Conservation (phyloP, 805 yeast genomes). For the Saccharomycopsis sp. region DNA sequence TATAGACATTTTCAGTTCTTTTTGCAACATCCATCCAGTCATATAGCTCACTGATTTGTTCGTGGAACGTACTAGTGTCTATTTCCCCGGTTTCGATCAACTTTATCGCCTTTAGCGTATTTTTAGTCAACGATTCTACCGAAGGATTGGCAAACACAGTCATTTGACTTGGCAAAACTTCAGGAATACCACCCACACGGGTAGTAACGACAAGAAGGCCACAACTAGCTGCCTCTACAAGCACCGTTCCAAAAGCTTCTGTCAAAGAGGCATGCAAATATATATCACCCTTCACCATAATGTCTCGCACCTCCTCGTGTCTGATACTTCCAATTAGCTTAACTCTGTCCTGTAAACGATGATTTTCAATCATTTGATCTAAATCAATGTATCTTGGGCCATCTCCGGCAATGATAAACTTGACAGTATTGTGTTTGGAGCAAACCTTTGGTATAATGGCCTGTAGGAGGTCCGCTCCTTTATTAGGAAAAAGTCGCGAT, state of each 20-base stretch:
- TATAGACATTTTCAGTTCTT: constrained; percentile 79
- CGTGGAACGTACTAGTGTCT: constrained; percentile 72
- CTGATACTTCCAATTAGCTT: constrained; percentile 77
- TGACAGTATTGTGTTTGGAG: constrained; percentile 49
- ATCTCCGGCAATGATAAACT: constrained; percentile 88
- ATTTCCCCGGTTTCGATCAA: constrained; percentile 49
- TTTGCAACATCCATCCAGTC: constrained; percentile 87
- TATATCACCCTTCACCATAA: constrained; percentile 90
- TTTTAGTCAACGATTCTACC: constrained; percentile 70
- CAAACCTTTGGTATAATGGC: constrained; percentile 85
- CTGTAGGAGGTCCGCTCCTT: constrained; percentile 85
- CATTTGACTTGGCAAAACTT: constrained; percentile 89
- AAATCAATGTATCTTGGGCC: constrained; percentile 93
- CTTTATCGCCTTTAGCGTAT: constrained; percentile 64
- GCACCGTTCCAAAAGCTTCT: constrained; percentile 95
- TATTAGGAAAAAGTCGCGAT: constrained; percentile 87
- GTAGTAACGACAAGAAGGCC: constrained; percentile 92
- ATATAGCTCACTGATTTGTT: constrained; percentile 73
- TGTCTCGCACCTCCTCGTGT: constrained; percentile 89
- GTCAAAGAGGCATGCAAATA: constrained; percentile 90
- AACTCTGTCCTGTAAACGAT: constrained; percentile 81
- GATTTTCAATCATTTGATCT: constrained; percentile 89
- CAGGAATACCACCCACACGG: constrained; percentile 96
- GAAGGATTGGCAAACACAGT: constrained; percentile 86
- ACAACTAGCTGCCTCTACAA: constrained; percentile 97